Evolutionary conservation across 2,329 filamentous ascomycete species (phyloP).

Genomic region (Zymoseptoria tritici): DNA sequence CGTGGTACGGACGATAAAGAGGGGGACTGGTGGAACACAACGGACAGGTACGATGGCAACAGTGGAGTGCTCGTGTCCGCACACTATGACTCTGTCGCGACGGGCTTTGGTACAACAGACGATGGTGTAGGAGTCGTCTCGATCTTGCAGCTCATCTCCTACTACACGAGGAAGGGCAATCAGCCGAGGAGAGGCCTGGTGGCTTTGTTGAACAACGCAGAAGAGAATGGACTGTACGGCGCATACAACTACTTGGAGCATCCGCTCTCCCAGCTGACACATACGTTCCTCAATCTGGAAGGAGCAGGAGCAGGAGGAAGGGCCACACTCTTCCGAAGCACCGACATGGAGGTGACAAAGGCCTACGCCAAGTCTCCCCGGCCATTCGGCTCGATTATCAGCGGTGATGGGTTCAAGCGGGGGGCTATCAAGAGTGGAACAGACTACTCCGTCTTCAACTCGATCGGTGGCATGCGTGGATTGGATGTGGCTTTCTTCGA

Average conservation of each 20-base stretch:
- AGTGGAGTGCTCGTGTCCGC: conserved; percentile 88
- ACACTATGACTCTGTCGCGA: conserved; percentile 90
- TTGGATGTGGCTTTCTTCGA: conserved; percentile 88
- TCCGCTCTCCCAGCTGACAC: conserved; percentile 69
- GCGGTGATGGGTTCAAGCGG: conserved; percentile 73
- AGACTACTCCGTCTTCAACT: conserved; percentile 78
- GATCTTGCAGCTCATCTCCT: conserved; percentile 74
- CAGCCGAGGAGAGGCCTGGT: conserved; percentile 75
- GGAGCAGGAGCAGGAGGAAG: conserved; percentile 87
- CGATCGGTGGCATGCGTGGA: conserved; percentile 71
- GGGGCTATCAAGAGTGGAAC: conserved; percentile 78
- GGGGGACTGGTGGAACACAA: conserved; percentile 62
- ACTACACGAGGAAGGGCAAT: conserved; percentile 65
- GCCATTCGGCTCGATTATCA: conserved; percentile 78
- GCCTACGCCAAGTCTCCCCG: conserved; percentile 65
- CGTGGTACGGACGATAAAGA: conserved; percentile 66
- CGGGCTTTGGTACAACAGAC: conserved; percentile 87
- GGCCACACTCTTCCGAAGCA: conserved; percentile 78
- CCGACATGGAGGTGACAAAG: conserved; percentile 76
- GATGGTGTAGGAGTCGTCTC: conserved; percentile 87
- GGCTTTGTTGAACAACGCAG: conserved; percentile 85
- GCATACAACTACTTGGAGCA: conserved; percentile 72
- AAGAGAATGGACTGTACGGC: conserved; percentile 87
- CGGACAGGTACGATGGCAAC: conserved; percentile 32
- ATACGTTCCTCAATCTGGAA: conserved; percentile 90